Evolutionary conservation across 2,329 filamentous ascomycete genomes (phyloP), one percentile per base, ranked within the genome.

Genomic region (Exophiala calicioides): DNA sequence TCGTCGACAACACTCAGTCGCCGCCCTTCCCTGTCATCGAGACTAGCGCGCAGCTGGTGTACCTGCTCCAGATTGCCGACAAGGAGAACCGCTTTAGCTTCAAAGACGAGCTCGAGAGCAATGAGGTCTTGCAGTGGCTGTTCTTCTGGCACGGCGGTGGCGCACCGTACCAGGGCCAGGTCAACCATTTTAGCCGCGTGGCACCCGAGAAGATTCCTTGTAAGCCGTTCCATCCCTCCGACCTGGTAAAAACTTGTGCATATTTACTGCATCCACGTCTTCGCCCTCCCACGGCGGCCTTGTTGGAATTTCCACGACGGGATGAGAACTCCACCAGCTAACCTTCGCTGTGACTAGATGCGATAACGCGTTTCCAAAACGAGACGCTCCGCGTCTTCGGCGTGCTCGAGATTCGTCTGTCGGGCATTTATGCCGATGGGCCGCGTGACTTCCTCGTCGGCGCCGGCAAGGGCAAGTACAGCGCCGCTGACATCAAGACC

Each of bases 341-440:
- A 46, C 43, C 27, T 21, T n/a, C 23, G 24, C 23, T 23, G 7
- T 29, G 12, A n/a, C 34, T 16, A 64, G 60, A 74, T 60, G 75
- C 75, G 9, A 74, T 78, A 55, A 65, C 71, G 16, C 70, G 74
- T 26, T 79, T 75, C 68, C 65, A 62, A 37, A 78, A 77, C 40
- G 75, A 79, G 58, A 74, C 70, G 2, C 63, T 76, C 2, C 70
- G 76, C 4, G 71, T 78, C 8, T 78, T 68, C 54, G 75, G 73
- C 39, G 77, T 80, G n/a, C 67, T 79, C n/a, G 76, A 79, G 49
- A 75, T 78, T 46, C 74, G 70, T 7, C 64, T 79, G 1, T 72
- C 67, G 0, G 77, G 77, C 10, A 77, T 76, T 55, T 78, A 74
- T 58, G 72, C 68, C 2, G 73, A 71, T 10, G 73, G 70, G 47